Evolutionary conservation across 768 basidiomycete species (phyloP), one percentile per base, ranked within the genome.

Genomic region (Hygrocybe coccinea): DNA sequence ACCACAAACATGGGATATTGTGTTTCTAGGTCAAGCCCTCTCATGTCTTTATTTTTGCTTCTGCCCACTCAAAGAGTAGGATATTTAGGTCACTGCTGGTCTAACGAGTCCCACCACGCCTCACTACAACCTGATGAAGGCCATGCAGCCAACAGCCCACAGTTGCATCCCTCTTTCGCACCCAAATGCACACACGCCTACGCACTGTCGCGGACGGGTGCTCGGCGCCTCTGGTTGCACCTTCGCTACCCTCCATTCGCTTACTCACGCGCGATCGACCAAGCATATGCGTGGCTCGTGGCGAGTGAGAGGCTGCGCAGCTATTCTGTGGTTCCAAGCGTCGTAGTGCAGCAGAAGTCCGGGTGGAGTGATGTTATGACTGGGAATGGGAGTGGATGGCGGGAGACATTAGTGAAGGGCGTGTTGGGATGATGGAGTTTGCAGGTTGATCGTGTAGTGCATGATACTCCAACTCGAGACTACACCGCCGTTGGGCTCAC

Each of bases 171-270:
- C 0, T 87, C 89, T 1, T 69, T 64, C 55, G 67, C 71, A 1
- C 87, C 89, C 0, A 83, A 83, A 62, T 89, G 87, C 65, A 88
- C 85, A 1, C 89, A 90, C 56, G 87, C 82, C 2, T 89, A 90
- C 61, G 82, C 76, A 0, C 69, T 89, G 22, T 85, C 85, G 2
- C 70, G 71, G 19, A 52, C 64, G 0, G 87, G 87, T 21, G 87
- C 87, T 0, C 78, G 78, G 5, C 77, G 79, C n/a, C 71, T 89
- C 15, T 69, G 84, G 1, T 73, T 75, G 12, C 78, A 86, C 61
- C 74, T 89, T 21, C 78, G 74, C 0, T 72, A 86, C 58, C 76
- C 85, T 1, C 79, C 77, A 0, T 90, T 90, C 63, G 87, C 89
- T 0, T 89, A 87, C 62, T 88, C 87, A 14, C 81, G 89, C 7